Base-by-base conservation (phyloP, 371 early-diverging fungal species). In the Dichotomocladium elegans region DNA sequence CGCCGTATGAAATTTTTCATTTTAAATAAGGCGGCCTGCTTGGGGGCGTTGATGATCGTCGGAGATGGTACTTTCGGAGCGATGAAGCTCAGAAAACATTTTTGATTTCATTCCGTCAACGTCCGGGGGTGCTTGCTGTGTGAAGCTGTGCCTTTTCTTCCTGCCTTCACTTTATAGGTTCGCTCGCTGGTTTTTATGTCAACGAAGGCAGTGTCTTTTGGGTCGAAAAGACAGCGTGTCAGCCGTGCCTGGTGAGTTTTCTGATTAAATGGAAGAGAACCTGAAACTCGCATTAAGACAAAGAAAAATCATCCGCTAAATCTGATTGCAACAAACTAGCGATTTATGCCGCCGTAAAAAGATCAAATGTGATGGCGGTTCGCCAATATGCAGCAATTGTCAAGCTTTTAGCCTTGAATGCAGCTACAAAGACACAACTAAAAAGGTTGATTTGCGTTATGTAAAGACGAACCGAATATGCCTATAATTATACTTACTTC, bases 341-440 rank as follows among this genome's bases (percentile, higher is more conserved):
- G 83, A 83, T 62, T 53, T 73, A 14, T 82, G 83, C 57, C 72
- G 83, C 47, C 69, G 74, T n/a, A 85, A 85, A 47, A 85, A 85
- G 62, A 79, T 82, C n/a, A 82, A 82, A 47, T 85, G 83, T 53
- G 83, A 85, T 53, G 83, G 81, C 10, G 56, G 58, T 15, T 67
- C 55, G 2, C 82, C 83, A 21, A 53, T 79, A n/a, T 85, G 85
- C 42, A 58, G 68, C 9, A 77, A 77, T 35, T 77, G 77, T 53
- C 69, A 67, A 59, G 60, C 61, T 2, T 53, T 73, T 22, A 65
- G 56, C 3, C 42, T 77, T 6, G 64, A 67, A 14, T 77, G 77
- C 47, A 69, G 66, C 3, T 75, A 72, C 43, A 64, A 72, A 47
- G 76, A 72, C 33, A 63, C 62, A 27, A 72, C 76, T 1, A 75